A percentile compares a stretch with the other conserved stretches of the same genome.
Conservation (phyloP, 2,329 filamentous ascomycete genomes). For the Paradendryphiella salina region DNA sequence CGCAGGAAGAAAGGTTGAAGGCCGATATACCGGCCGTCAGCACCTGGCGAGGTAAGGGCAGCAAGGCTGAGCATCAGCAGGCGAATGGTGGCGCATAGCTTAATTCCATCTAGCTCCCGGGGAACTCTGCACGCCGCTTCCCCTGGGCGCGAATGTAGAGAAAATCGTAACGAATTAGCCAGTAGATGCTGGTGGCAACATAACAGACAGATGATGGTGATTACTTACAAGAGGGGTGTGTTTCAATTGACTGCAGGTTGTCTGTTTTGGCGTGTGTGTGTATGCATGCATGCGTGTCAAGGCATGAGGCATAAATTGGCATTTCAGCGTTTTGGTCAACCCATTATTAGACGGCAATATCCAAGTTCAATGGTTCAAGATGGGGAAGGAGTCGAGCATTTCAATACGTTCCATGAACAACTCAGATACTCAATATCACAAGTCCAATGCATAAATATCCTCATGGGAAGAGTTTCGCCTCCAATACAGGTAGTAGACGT, state of each 20-base stretch:
- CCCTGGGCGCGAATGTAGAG: constrained; percentile 9
- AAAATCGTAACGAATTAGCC: constrained; percentile 5
- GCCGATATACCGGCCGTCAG: constrained; percentile 94
- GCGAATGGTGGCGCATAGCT: constrained; percentile 31
- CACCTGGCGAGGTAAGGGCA: constrained; percentile 94
- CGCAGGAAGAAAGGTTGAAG: constrained; percentile 82
- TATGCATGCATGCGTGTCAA: neutral
- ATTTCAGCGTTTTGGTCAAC: constrained; percentile 12
- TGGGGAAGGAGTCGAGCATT: neutral
- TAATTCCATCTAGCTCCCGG: constrained; percentile 21
- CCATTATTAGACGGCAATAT: constrained; percentile 13
- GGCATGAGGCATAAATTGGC: constrained; percentile 12
- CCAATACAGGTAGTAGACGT: no score
- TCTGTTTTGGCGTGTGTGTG: constrained; percentile 4
- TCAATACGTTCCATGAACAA: constrained; percentile 1
- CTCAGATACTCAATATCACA: constrained; percentile 1
- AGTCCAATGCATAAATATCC: neutral
- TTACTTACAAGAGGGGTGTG: neutral
- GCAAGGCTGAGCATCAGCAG: constrained; percentile 80
- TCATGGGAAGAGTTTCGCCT: no score
- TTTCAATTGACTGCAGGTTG: constrained; percentile 1
- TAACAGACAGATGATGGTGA: neutral
- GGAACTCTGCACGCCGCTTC: constrained; percentile 7
- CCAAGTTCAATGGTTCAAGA: constrained; percentile 1
- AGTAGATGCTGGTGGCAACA: neutral